Evolutionary conservation across 2,329 filamentous ascomycete genomes (phyloP).

Genomic region (Phymatotrichopsis omnivora): DNA sequence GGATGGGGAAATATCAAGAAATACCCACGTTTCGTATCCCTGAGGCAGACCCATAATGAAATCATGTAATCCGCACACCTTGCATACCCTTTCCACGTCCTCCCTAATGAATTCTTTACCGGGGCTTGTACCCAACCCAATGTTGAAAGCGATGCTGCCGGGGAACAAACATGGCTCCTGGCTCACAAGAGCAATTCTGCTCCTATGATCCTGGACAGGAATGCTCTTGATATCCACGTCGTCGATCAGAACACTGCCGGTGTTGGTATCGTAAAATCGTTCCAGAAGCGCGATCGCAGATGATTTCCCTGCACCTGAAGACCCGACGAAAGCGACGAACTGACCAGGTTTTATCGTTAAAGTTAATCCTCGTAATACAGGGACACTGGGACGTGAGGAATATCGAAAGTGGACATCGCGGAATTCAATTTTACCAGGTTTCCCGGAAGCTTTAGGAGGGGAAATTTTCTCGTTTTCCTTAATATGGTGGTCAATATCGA

Average conservation of each 20-base stretch:
- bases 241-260: slow-evolving; percentile 40
- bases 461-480: slow-evolving; percentile 33
- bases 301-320: slow-evolving; percentile 57
- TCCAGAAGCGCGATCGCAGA: slow-evolving; percentile 51
- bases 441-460: slow-evolving; percentile 32
- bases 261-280: slow-evolving; percentile 41
- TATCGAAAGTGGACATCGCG: slow-evolving; percentile 55
- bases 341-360: slow-evolving; percentile 49
- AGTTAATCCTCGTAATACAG: slow-evolving; percentile 48
- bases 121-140: slow-evolving; percentile 41
- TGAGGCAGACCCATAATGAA: slow-evolving; percentile 76
- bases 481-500: slow-evolving; percentile 23
- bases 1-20: not conserved
- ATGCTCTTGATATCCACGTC: slow-evolving; percentile 40
- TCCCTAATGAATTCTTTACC: slow-evolving; percentile 9
- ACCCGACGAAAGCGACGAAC: slow-evolving; percentile 55
- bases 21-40: slow-evolving; percentile 61
- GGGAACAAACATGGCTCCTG: slow-evolving; percentile 51
- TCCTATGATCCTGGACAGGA: slow-evolving; percentile 41
- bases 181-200: slow-evolving; percentile 47
- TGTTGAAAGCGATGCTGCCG: slow-evolving; percentile 48
- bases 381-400: slow-evolving; percentile 49
- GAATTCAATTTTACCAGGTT: slow-evolving; percentile 41
- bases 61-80: slow-evolving; percentile 86
- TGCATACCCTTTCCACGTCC: slow-evolving; percentile 34